Conservation (phyloP, 2,329 filamentous ascomycete species). For the Phaeoacremonium minimum region DNA sequence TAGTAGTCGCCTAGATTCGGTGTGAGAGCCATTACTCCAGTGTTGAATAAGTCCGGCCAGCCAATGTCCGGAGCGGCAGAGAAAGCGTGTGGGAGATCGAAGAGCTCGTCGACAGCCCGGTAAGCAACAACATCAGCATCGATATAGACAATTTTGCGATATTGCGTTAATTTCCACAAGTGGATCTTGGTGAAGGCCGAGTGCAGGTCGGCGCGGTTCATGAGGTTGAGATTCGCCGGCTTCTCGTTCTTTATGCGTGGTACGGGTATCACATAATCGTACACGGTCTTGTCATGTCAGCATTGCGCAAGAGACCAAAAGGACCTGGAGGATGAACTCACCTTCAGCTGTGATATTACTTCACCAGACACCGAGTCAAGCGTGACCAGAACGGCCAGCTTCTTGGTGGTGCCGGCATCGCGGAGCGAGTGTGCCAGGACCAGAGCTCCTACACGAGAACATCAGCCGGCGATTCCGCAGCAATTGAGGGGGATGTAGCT, state of each 20-base stretch:
- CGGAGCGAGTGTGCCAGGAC: slow-evolving; percentile 92
- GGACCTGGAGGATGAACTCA: too few relatives aligned
- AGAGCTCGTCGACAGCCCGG: slow-evolving; percentile 88
- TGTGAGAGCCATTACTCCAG: slow-evolving; percentile 88
- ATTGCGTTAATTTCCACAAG: slow-evolving; percentile 87
- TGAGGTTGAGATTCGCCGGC: slow-evolving; percentile 80
- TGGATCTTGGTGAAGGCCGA: slow-evolving; percentile 96
- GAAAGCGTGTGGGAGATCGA: slow-evolving; percentile 58
- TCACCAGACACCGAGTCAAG: slow-evolving; percentile 71
- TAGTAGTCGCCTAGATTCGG: slow-evolving; percentile 87
- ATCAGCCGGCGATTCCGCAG: slow-evolving; percentile 15
- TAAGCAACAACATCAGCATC: slow-evolving; percentile 93
- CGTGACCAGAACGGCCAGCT: slow-evolving; percentile 80
- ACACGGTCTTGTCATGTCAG: slow-evolving; percentile 58
- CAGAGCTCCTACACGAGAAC: slow-evolving; percentile 63
- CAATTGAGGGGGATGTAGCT: slow-evolving; percentile 22
- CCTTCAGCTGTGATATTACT: slow-evolving; percentile 76
- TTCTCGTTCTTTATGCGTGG: slow-evolving; percentile 71
- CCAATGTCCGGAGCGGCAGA: slow-evolving; percentile 87
- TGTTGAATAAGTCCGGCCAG: slow-evolving; percentile 98
- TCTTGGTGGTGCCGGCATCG: slow-evolving; percentile 83
- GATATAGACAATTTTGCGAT: slow-evolving; percentile 87
- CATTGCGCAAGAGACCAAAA: too few relatives aligned
- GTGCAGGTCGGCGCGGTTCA: slow-evolving; percentile 86
- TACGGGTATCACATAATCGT: slow-evolving; percentile 85